Base-by-base conservation (phyloP, 352 stramenopile species). In the Phytophthora megakarya region DNA sequence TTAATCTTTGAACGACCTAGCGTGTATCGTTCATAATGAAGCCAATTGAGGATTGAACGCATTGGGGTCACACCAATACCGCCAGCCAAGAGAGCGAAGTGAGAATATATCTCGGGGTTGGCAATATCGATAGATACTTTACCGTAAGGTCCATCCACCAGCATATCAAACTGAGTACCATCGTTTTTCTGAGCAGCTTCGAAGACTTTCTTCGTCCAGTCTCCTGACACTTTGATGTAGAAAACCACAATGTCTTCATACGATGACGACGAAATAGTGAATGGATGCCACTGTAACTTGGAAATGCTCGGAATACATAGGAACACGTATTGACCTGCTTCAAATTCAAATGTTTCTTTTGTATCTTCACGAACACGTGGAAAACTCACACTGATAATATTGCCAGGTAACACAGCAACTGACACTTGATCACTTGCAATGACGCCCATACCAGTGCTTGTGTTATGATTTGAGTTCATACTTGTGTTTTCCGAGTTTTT, bases 211-310 rank as follows among this genome's bases (percentile, higher is more conserved):
- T 49, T 48, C 12, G 83, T 90, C 83, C 80, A 90, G 47, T 92
- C 75, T 2, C 80, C 83, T 0, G 64, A 15, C 1, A 59, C 44
- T 30, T 75, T 79, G 51, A 91, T 80, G 52, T 88, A 73, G 49
- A 93, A 74, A 0, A 59, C 71, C 1, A 88, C 67, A 40, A 75
- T 62, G 33, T 72, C 32, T 75, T 94, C 80, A 23, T 75, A 57
- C 0, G 85, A 83, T 0, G 80, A 71, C 19, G 78, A 90, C 7
- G 81, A 89, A 25, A 96, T 82, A 2, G 81, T 89, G 67, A 96
- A 96, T 18, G 88, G 89, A 63, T 97, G 89, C 87, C 89, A 97
- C 66, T 96, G 62, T 1, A 84, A 32, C 11, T 47, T n/a, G 18
- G 71, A 84, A 39, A 97, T 61, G 7, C 42, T 35, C 2, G 83